Evolutionary conservation across 768 basidiomycete genomes (phyloP).

Genomic region (Tylopilus cervinicoccineus): DNA sequence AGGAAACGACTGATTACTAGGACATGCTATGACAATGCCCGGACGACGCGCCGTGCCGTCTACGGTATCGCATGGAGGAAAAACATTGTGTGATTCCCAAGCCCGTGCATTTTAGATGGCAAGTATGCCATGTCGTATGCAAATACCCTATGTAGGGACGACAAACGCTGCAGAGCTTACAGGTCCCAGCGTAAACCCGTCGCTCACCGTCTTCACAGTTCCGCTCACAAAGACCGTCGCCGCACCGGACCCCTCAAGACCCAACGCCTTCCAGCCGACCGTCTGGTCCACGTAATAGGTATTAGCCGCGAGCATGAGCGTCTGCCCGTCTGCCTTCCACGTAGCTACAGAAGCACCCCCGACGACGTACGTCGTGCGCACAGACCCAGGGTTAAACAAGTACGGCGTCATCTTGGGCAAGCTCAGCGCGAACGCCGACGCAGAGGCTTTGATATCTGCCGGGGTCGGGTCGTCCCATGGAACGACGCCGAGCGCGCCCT

Average conservation of each 20-base stretch:
- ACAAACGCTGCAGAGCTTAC: constrained; percentile 24
- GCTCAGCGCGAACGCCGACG: constrained; percentile 43
- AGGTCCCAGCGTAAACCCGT: constrained; percentile 22
- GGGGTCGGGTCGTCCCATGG: constrained; percentile 52
- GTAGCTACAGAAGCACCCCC: constrained; percentile 45
- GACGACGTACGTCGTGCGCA: constrained; percentile 37
- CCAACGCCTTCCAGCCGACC: constrained; percentile 31
- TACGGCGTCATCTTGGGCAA: background rate
- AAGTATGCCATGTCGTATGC: too few relatives aligned
- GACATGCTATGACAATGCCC: too few relatives aligned
- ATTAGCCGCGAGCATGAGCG: constrained; percentile 50
- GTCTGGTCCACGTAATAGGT: constrained; percentile 38
- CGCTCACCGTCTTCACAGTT: background rate
- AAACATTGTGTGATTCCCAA: too few relatives aligned
- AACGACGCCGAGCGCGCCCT: constrained; percentile 56
- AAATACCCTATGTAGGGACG: background rate
- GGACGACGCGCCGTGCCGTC: too few relatives aligned
- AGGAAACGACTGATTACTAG: too few relatives aligned
- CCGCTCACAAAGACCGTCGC: constrained; percentile 16
- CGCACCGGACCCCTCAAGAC: constrained; percentile 6
- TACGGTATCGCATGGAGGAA: too few relatives aligned
- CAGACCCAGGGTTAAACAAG: constrained; percentile 27
- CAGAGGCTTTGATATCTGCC: constrained; percentile 42
- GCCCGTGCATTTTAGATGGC: too few relatives aligned
- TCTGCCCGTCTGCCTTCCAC: constrained; percentile 40